Evolutionary conservation across 768 basidiomycete genomes (phyloP), one percentile per base, ranked within the genome.

Genomic region (Podaxis sp.): DNA sequence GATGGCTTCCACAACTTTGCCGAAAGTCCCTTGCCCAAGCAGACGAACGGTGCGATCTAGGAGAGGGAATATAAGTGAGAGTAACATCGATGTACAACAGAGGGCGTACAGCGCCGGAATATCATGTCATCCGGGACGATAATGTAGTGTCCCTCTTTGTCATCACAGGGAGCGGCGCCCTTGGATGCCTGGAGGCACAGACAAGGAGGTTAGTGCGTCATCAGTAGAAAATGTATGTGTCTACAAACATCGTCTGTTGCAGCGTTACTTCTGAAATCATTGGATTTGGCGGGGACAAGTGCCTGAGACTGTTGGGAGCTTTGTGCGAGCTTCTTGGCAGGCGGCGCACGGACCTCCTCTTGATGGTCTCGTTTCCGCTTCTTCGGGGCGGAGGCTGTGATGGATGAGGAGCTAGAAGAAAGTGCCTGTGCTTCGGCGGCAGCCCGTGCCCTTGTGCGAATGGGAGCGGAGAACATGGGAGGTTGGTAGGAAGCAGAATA

Each of bases 141-240:
- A 69, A 98, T 95, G 74, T 95, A 99, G 77, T 99, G 97, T 13
- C 97, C 97, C 71, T 99, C 97, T 75, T 96, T 91, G 79, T 99
- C 97, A 72, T 97, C 95, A 77, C 93, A 97, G 58, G 91, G 77
- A 53, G 85, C 79, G 63, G 83, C 76, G 16, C 78, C 83, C 70
- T 88, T 91, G 65, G 87, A 82, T 64, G 84, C 78, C 86, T 88
- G 73, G 68, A 5, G 70, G 67, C 65, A 64, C 61, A 55, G 66
- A 55, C 61, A 69, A 63, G 66, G 38, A 69, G 67, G 66, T 71
- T 62, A 69, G 65, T 65, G 66, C 64, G 56, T 64, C 57, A 63
- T 64, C 63, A 42, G n/a, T 5, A 27, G 23, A 21, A 42, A 47
- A 40, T 38, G 56, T 59, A 14, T 65, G 55, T 62, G 47, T 65